These are phyloP conservation scores for Pluteus cervinus DNA, from an alignment of 768 basidiomycete genomes.

Conservation along the genomic window DNA sequence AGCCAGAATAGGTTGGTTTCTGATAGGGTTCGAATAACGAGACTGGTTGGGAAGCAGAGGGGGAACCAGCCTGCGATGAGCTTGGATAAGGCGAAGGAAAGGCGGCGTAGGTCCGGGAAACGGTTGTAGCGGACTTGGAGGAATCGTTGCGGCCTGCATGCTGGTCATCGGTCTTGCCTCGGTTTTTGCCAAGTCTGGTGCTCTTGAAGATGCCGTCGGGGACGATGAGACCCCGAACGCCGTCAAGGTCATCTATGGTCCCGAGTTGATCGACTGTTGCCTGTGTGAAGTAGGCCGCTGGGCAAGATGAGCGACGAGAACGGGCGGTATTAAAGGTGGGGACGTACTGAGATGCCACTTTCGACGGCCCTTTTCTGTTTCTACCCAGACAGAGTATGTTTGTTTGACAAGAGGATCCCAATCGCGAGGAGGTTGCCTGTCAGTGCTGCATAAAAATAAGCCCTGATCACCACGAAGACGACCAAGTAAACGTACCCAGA, in stretches of 20 bases:
- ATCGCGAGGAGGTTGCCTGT: conserved; percentile 49
- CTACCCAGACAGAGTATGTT: conserved; percentile 77
- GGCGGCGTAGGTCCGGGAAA: conserved; percentile 33
- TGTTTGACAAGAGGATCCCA: conserved; percentile 77
- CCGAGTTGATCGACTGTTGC: conserved; percentile 64
- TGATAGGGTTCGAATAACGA: conserved; percentile 38
- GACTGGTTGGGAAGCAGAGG: conserved; percentile 23
- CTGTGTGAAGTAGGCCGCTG: conserved; percentile 83
- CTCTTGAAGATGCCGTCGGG: conserved; percentile 66
- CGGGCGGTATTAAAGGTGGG: neutral
- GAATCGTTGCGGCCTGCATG: conserved; percentile 17
- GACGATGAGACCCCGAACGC: conserved; percentile 53
- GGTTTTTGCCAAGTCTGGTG: conserved; percentile 51
- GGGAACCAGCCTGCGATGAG: conserved; percentile 18
- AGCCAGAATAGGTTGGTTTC: conserved; percentile 14
- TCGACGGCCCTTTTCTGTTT: conserved; percentile 53
- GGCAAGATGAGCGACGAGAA: conserved; percentile 6
- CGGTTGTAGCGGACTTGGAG: conserved; percentile 20
- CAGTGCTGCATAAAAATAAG: conserved; percentile 20
- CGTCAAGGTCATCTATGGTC: conserved; percentile 63
- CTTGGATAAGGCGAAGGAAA: conserved; percentile 29
- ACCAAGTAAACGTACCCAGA: conserved; percentile 25
- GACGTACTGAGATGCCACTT: conserved; percentile 82
- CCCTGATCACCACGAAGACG: conserved; percentile 4
- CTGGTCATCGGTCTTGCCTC: conserved; percentile 37